A percentile compares a stretch with the other conserved stretches of the same genome.
Conservation (phyloP, 2,329 filamentous ascomycete genomes). For the Fusarium goolgardi region DNA sequence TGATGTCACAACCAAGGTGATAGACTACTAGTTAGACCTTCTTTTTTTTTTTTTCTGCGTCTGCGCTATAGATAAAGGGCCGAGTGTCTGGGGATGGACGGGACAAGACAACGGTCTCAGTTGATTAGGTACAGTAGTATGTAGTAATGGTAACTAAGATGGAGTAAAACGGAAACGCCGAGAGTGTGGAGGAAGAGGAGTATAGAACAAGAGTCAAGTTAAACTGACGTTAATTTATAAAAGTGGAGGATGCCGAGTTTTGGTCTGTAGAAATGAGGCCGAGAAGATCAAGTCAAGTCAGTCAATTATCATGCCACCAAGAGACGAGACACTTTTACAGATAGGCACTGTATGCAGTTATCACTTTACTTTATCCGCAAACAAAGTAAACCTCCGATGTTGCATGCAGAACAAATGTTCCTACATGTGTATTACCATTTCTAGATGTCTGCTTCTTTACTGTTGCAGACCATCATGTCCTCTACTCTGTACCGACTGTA, state of each 20-base stretch:
- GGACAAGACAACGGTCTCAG: background rate
- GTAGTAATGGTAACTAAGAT: constrained; percentile 8
- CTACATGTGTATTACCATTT: constrained; percentile 10
- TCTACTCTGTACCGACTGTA: background rate
- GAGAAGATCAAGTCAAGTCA: constrained; percentile 4
- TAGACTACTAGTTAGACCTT: background rate
- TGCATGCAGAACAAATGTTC: constrained; percentile 25
- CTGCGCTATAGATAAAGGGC: constrained; percentile 24
- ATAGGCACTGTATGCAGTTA: too few relatives aligned
- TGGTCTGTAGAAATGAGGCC: constrained; percentile 6
- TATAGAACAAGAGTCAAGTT: background rate
- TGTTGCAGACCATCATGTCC: background rate
- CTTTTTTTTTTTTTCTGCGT: background rate
- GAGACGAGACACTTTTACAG: background rate
- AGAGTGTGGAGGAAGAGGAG: constrained; percentile 7
- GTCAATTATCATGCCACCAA: constrained; percentile 15
- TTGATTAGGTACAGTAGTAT: background rate
- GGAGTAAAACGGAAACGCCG: constrained; percentile 9
- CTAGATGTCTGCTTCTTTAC: background rate
- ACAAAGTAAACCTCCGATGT: constrained; percentile 14
- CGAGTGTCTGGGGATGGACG: constrained; percentile 17
- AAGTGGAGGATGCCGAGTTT: constrained; percentile 28
- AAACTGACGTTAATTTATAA: constrained; percentile 8
- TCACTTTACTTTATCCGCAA: background rate
- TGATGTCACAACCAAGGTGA: constrained; percentile 25